A percentile compares a stretch with the other conserved stretches of the same genome.
These are phyloP conservation scores for Leccinum aurantiacum DNA, from an alignment of 768 basidiomycete species.

Conservation along the genomic window DNA sequence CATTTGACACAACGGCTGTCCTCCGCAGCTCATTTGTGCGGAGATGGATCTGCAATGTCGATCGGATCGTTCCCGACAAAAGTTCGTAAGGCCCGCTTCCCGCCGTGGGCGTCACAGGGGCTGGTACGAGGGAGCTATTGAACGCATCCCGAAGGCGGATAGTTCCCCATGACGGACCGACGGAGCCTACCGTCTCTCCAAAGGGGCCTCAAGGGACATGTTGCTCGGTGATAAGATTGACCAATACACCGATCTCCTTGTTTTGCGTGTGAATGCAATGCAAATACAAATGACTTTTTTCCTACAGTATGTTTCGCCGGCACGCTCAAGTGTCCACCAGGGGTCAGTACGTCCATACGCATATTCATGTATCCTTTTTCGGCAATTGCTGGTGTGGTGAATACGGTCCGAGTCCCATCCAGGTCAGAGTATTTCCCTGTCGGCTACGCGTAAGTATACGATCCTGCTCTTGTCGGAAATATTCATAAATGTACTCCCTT, in stretches of 20 bases:
- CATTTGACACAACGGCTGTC: conserved; percentile 28
- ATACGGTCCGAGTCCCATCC: too few species aligned
- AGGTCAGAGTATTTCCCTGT: too few species aligned
- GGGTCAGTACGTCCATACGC: not conserved
- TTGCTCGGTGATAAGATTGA: conserved; percentile 20
- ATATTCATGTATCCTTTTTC: too few species aligned
- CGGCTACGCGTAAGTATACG: too few species aligned
- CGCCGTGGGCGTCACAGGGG: conserved; percentile 42
- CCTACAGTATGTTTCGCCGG: too few species aligned
- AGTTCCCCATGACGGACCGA: conserved; percentile 34
- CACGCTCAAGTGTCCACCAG: too few species aligned
- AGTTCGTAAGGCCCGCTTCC: conserved; percentile 38
- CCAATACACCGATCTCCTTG: too few species aligned
- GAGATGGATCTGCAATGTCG: conserved; percentile 37
- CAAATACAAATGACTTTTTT: too few species aligned
- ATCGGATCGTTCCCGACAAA: conserved; percentile 44
- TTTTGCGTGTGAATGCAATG: too few species aligned
- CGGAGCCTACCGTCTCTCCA: conserved; percentile 30
- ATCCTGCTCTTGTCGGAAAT: too few species aligned
- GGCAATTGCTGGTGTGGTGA: too few species aligned
- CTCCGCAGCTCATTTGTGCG: conserved; percentile 23
- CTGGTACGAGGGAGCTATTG: conserved; percentile 35
- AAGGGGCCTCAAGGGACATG: conserved; percentile 40
- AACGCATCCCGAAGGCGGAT: conserved; percentile 40
- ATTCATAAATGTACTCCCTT: too few species aligned